These are phyloP conservation scores for Paraphaeosphaeria minitans DNA, from an alignment of 2,329 filamentous ascomycete species.

Conservation along the genomic window DNA sequence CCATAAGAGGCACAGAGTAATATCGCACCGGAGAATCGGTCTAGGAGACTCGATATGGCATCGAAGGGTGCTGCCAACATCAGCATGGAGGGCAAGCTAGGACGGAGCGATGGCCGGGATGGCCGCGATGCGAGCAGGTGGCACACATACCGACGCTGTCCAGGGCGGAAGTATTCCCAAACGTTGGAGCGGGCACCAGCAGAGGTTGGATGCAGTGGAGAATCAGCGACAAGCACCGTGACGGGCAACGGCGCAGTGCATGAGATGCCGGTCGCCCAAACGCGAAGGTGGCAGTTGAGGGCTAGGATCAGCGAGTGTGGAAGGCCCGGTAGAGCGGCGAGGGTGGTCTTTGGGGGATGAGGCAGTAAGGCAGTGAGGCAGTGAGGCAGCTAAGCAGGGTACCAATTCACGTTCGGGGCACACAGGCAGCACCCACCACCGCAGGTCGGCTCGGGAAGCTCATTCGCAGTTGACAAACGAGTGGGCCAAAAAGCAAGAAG, in stretches of 20 bases:
- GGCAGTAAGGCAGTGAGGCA: slow-evolving; percentile 2
- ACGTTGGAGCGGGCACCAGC: slow-evolving; percentile 45
- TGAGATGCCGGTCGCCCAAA: slow-evolving; percentile 36
- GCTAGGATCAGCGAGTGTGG: slow-evolving; percentile 32
- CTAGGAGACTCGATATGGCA: slow-evolving; percentile 33
- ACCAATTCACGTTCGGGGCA: slow-evolving; percentile 31
- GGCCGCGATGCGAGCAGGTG: slow-evolving; percentile 25
- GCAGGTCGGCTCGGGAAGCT: slow-evolving; percentile 23
- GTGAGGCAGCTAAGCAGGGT: slow-evolving; percentile 23
- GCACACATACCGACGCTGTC: slow-evolving; percentile 35
- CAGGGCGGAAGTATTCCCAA: slow-evolving; percentile 37
- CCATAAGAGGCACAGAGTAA: slow-evolving; percentile 42
- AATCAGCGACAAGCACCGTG: slow-evolving; percentile 40
- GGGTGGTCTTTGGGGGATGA: slow-evolving; percentile 20
- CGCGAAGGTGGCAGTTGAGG: slow-evolving; percentile 32
- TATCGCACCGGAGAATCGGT: slow-evolving; percentile 35
- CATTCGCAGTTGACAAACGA: slow-evolving; percentile 34
- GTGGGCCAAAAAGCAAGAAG: slow-evolving; percentile 39
- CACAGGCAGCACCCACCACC: slow-evolving; percentile 30
- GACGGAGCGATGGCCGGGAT: slow-evolving; percentile 26
- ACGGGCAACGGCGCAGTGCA: slow-evolving; percentile 41
- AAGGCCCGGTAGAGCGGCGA: slow-evolving; percentile 27
- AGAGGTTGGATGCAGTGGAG: slow-evolving; percentile 35
- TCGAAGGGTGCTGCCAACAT: slow-evolving; percentile 35
- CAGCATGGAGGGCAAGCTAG: slow-evolving; percentile 32